Percentiles rank a stretch among this genome's conserved stretches.
These are phyloP conservation scores for Boletus vermiculosoides DNA, from an alignment of 768 basidiomycete species.

Conservation along the genomic window DNA sequence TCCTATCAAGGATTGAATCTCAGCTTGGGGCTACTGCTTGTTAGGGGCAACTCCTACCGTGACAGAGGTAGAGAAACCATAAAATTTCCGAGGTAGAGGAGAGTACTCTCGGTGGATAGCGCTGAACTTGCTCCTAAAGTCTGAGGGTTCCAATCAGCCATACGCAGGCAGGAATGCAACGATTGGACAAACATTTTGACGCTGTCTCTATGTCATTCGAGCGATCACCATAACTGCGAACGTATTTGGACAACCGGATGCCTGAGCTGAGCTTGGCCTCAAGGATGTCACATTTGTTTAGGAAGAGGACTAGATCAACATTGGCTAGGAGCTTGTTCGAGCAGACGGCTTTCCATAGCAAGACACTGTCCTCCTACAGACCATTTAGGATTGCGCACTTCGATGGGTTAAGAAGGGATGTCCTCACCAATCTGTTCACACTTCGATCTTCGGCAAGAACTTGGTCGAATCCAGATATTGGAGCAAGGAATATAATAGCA, in stretches of 20 bases:
- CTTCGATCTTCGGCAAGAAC: constrained; percentile 49
- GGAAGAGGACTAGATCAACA: constrained; percentile 74
- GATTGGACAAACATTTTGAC: constrained; percentile 53
- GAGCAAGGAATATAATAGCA: constrained; percentile 59
- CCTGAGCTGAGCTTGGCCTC: constrained; percentile 64
- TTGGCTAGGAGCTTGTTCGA: constrained; percentile 67
- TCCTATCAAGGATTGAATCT: constrained; percentile 42
- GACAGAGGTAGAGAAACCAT: constrained; percentile 75
- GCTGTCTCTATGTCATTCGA: constrained; percentile 69
- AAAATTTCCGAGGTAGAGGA: constrained; percentile 71
- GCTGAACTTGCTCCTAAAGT: constrained; percentile 67
- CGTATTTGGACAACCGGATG: constrained; percentile 61
- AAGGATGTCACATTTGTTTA: constrained; percentile 81
- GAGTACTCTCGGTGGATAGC: constrained; percentile 78
- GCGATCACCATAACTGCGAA: constrained; percentile 67
- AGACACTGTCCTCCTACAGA: constrained; percentile 68
- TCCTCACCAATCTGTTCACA: constrained; percentile 48
- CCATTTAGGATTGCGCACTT: not conserved
- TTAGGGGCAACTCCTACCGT: constrained; percentile 42
- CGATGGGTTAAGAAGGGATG: not conserved
- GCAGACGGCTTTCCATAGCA: constrained; percentile 72
- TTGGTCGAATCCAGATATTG: constrained; percentile 58
- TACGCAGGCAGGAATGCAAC: not conserved
- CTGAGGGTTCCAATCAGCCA: constrained; percentile 33
- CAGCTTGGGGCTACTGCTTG: not conserved